Evolutionary conservation across 306 rosid species (phyloP).

Genomic region (Cercis canadensis): DNA sequence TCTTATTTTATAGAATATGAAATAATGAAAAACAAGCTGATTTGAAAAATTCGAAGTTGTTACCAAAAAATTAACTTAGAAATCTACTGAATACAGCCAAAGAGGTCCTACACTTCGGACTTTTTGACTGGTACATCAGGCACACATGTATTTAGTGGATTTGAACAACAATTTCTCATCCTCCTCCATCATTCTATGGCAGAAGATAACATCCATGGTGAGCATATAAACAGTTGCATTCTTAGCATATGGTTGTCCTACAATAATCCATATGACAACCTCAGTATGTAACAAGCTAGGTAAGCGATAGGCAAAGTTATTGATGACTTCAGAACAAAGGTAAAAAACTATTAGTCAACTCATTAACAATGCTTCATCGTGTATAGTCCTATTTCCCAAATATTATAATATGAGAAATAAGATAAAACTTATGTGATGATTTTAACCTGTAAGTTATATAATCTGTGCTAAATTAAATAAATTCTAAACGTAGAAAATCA

Average conservation of each 20-base stretch:
- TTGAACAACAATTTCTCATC: not conserved
- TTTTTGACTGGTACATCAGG: no score
- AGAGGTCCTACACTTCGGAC: no score
- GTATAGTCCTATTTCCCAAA: conserved; percentile 14
- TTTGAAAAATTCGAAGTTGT: no score
- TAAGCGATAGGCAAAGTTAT: not conserved
- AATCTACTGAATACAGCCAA: no score
- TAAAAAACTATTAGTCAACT: conserved; percentile 3
- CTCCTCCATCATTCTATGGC: not conserved
- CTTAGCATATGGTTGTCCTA: no score
- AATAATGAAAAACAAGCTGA: no score
- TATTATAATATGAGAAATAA: not conserved
- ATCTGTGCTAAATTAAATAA: not conserved
- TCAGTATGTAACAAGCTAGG: not conserved
- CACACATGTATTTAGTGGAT: no score
- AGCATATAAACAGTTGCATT: not conserved
- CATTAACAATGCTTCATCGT: conserved; percentile 7
- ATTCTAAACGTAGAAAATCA: conserved; percentile 4
- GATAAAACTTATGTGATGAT: not conserved
- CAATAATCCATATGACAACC: no score
- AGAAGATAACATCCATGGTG: not conserved
- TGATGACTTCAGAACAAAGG: not conserved
- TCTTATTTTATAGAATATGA: no score
- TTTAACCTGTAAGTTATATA: not conserved
- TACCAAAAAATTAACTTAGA: no score